Base-by-base conservation (phyloP, 1,284 basidiomycete species). In the Psilocybe mexicana region DNA sequence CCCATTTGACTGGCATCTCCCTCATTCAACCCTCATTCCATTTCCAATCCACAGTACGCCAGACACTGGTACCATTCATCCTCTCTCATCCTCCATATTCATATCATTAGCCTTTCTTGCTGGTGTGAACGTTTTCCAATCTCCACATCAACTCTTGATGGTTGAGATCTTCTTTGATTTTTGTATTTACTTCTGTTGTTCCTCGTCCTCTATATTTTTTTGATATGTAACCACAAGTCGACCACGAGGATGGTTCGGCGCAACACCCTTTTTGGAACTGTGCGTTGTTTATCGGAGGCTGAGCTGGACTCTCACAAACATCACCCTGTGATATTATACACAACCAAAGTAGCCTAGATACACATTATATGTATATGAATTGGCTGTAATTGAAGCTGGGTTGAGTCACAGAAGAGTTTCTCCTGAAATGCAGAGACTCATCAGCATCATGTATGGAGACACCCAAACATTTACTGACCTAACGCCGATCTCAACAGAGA, bases 401-500 rank as follows among this genome's bases (percentile, higher is more conserved):
- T 26, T 38, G 30, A n/a, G 8, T 59, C 36, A 64, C 24, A 64
- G 53, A 45, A 64, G 63, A 30, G 63, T 64, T 46, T 79, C 78
- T 18, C 78, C 77, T 79, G 50, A 3, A 61, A 36, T 43, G 30
- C 46, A 7, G 8, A n/a, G 8, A 40, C 28, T n/a, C 25, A 36
- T 59, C 18, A 57, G 44, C 38, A 33, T 24, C 33, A 47, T 44
- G 5, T 18, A 28, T 18, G 40, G 2, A 35, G 42, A 8, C 25
- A 40, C 26, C 40, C 14, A 18, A 6, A 53, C 50, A 35, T 38
- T 7, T 24, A 52, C 61, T 51, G 74, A 85, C 96, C 96, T 60
- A 99, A 78, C 4, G 96, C 95, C 30, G 94, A 83, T 42, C 97
- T 84, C 18, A 95, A 87, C 42, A 99, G 81, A 33, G 94, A 97